Evolutionary conservation across 768 basidiomycete genomes (phyloP), one percentile per base, ranked within the genome.

Genomic region (Gelatoporia subvermispora): DNA sequence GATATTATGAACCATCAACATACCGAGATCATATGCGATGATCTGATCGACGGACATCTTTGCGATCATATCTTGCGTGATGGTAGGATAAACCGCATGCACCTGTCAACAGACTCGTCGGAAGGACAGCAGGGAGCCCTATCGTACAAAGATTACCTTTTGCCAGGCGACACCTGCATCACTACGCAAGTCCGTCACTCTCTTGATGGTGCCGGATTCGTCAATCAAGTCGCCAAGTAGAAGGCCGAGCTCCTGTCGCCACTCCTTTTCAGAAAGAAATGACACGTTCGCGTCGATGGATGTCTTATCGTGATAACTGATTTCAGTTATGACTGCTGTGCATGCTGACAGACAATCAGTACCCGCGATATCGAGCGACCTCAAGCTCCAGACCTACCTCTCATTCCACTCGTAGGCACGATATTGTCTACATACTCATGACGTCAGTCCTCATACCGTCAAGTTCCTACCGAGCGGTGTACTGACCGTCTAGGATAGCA

Each of bases 391-490:
- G 44, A 58, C 50, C 23, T 49, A 80, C 80, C 79, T 54, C 78
- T 70, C 80, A 82, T 82, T 22, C 81, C 81, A 51, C 78, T 81
- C 3, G 82, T 83, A 4, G 81, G 81, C 13, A 84, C 81, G 43
- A 83, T 73, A 50, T 77, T 80, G 54, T 81, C 80, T 79, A 39
- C 21, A 39, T 8, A 7, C 5, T 17, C 5, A 16, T 16, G n/a
- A 7, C 5, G 35, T 5, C 21, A 16, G 21, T 10, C 4, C 28
- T 20, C 41, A 23, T 46, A 3, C 21, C n/a, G 21, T 40, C 44
- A 16, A 35, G 24, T 41, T 22, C 15, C 25, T 16, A 37, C 37
- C 22, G 21, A 7, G 21, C 17, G n/a, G n/a, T 39, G 38, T 22
- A 13, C 28, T 13, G 28, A 78, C 79, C 79, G 53, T 82, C 79